These are phyloP conservation scores for Salix exigua DNA, from an alignment of 345 rosid genomes.

Conservation along the genomic window DNA sequence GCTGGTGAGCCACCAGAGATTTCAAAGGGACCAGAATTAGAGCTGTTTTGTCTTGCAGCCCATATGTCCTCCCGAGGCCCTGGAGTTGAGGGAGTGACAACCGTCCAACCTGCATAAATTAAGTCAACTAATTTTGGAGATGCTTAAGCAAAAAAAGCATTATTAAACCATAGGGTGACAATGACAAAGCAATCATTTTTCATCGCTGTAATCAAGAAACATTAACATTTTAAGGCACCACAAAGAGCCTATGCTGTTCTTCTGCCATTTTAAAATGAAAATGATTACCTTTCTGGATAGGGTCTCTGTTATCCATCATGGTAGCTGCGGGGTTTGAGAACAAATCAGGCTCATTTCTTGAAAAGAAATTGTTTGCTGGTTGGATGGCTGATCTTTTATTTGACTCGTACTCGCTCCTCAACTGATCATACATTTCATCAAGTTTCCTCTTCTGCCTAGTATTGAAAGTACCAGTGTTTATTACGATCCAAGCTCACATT, in stretches of 20 bases:
- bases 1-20: conserved; percentile 60
- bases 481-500: conserved; percentile 6
- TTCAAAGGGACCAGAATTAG: conserved; percentile 68
- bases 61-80: conserved; percentile 83
- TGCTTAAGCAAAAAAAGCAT: conserved; percentile 24
- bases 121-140: conserved; percentile 71
- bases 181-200: conserved; percentile 3
- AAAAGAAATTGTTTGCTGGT: no score
- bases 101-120: conserved; percentile 78
- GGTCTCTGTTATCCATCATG: conserved; percentile 65
- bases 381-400: not conserved
- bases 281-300: conserved; percentile 62
- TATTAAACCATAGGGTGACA: not conserved
- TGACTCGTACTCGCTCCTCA: no score
- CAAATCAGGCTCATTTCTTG: no score
- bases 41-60: conserved; percentile 79
- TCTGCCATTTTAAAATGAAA: conserved; percentile 1
- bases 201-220: not conserved
- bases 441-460: no score
- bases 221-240: not conserved
- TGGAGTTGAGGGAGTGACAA: conserved; percentile 87
- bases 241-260: conserved; percentile 1
- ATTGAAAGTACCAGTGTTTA: no score
- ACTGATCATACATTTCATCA: no score
- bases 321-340: conserved; percentile 23